Evolutionary conservation across 2,329 filamentous ascomycete genomes (phyloP).

Genomic region (Sporothrix protearum): DNA sequence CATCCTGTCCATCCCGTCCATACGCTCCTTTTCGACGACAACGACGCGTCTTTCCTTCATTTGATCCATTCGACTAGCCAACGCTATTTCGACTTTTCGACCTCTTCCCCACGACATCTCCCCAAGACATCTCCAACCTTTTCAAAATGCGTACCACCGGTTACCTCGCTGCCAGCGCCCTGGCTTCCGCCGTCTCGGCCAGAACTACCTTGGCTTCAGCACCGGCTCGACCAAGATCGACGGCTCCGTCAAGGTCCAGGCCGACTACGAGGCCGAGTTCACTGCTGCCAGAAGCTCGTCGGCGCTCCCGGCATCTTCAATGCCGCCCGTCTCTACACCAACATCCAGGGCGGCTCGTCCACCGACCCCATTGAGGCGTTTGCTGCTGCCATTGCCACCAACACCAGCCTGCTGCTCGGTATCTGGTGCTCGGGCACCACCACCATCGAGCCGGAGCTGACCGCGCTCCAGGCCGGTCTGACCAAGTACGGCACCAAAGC

Average conservation of each 20-base stretch:
- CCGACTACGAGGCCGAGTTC: slow-evolving; percentile 64
- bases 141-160: slow-evolving; percentile 43
- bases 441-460: slow-evolving; percentile 58
- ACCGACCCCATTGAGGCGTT: slow-evolving; percentile 77
- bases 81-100: not conserved
- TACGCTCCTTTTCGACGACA: slow-evolving; percentile 10
- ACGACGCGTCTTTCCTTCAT: not conserved
- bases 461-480: slow-evolving; percentile 56
- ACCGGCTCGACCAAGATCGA: slow-evolving; percentile 47
- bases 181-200: slow-evolving; percentile 41
- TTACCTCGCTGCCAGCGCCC: slow-evolving; percentile 39
- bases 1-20: not conserved
- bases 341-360: slow-evolving; percentile 62
- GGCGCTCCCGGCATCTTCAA: slow-evolving; percentile 61
- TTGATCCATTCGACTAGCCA: not conserved
- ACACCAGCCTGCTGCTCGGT: slow-evolving; percentile 60
- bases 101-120: not conserved
- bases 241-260: slow-evolving; percentile 51
- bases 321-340: slow-evolving; percentile 66
- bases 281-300: slow-evolving; percentile 59
- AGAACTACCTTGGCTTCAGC: slow-evolving; percentile 55
- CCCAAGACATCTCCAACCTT: not conserved
- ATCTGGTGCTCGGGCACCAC: slow-evolving; percentile 57
- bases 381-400: slow-evolving; percentile 63
- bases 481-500: slow-evolving; percentile 47